Conservation (phyloP, 163 green algal species). For the Scenedesmus sp. region DNA sequence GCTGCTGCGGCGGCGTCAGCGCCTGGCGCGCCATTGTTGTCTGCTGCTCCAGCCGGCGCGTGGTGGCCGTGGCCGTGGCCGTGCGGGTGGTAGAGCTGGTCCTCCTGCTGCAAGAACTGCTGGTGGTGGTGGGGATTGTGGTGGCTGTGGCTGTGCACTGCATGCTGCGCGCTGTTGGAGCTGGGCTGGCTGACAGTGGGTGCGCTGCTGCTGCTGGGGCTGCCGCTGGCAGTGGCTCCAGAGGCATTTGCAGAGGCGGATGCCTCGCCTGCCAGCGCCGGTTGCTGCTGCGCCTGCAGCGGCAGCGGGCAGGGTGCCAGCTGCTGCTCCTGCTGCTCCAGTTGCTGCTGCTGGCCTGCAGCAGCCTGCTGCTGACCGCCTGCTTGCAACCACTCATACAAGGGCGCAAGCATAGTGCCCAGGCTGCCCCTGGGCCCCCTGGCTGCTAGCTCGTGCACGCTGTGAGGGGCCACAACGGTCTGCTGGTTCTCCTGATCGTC, state of each 20-base stretch:
- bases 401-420: conserved; percentile 29
- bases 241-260: background rate
- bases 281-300: conserved; percentile 3
- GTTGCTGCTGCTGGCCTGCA: background rate
- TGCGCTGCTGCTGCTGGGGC: conserved; percentile 30
- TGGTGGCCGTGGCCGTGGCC: conserved; percentile 4
- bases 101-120: conserved; percentile 38
- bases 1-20: background rate
- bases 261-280: background rate
- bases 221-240: background rate
- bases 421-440: conserved; percentile 6
- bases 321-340: conserved; percentile 8
- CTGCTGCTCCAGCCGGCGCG: background rate
- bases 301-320: background rate
- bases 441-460: background rate
- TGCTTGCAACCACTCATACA: conserved; percentile 36
- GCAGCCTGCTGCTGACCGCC: background rate
- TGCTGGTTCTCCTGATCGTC: conserved; percentile 48
- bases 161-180: background rate
- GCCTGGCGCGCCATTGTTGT: background rate
- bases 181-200: conserved; percentile 24
- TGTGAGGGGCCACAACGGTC: background rate
- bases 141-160: conserved; percentile 14
- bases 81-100: conserved; percentile 29
- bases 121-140: conserved; percentile 13